A percentile compares a stretch with the other conserved stretches of the same genome.
Conservation (phyloP, 108 stramenopile species). For the Pseudonitzschia delicatissima region DNA sequence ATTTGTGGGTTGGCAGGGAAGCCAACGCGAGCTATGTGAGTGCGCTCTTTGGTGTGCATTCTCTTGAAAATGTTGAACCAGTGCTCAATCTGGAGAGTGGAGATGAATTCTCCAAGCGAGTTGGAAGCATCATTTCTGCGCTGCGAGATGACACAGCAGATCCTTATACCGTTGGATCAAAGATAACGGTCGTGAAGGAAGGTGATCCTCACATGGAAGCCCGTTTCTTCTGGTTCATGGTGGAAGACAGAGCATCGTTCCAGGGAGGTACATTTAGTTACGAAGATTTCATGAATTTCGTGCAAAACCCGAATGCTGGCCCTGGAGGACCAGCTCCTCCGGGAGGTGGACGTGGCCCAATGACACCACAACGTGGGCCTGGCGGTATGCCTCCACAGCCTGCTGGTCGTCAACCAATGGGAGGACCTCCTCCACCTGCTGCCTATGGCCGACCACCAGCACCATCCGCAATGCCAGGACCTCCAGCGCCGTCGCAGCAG, state of each 20-base stretch:
- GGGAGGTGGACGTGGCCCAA: constrained; percentile 33
- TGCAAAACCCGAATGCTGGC: constrained; percentile 37
- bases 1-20: constrained; percentile 92
- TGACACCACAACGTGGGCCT: constrained; percentile 30
- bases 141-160: constrained; percentile 76
- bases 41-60: constrained; percentile 83
- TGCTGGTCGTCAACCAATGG: constrained; percentile 18
- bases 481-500: constrained; percentile 11
- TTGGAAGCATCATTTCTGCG: constrained; percentile 74
- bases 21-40: constrained; percentile 73
- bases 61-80: constrained; percentile 84
- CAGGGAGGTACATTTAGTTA: constrained; percentile 91
- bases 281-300: constrained; percentile 83
- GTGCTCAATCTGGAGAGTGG: constrained; percentile 40
- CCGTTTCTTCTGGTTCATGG: constrained; percentile 92
- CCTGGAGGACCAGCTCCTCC: constrained; percentile 25
- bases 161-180: constrained; percentile 39
- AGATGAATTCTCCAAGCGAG: constrained; percentile 73
- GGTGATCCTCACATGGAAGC: constrained; percentile 85
- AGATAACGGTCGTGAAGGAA: constrained; percentile 85
- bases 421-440: constrained; percentile 29
- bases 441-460: constrained; percentile 43
- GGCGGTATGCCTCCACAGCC: constrained; percentile 20
- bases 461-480: no score
- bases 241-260: constrained; percentile 95